Base-by-base conservation (phyloP, 1,284 basidiomycete species). In the Thelephora terrestris region DNA sequence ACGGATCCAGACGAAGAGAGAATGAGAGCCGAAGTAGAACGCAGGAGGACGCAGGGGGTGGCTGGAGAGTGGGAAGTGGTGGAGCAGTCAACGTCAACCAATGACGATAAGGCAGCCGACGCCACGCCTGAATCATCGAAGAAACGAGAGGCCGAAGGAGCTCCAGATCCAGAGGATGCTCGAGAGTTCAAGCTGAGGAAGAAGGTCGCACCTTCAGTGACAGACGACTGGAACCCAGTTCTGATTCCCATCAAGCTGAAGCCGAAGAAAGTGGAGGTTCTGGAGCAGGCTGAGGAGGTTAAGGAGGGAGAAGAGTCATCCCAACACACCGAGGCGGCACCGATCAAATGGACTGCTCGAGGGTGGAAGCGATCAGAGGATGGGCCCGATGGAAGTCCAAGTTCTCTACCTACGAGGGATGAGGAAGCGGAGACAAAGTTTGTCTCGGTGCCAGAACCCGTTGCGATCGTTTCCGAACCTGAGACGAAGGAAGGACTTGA, bases 21-120 rank as follows among this genome's bases (percentile, higher is more conserved):
- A 51, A 58, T 74, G 52, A 68, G 70, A 50, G 74, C 76, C 18
- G 79, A 84, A 65, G 70, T 76, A 18, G 75, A 79, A 59, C 63
- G 73, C 51, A 70, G 79, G 49, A 68, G 73, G 54, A 73, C 72
- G 10, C 77, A 87, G 58, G 92, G 90, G 1, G 67, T 81, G 7
- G 85, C 81, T 0, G 93, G 95, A 1, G 75, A 82, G 55, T 99
- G 95, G 95, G 70, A 92, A 63, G 67, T 81, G 21, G 80, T 96
- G 7, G 70, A 55, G 1, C 54, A 58, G 25, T 55, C 61, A 6
- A 45, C 55, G 5, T 51, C 58, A 20, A 55, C 61, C 12, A 59
- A 54, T 23, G 51, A 58, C 16, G 52, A 48, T 46, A 53, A 47
- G 17, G 50, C 45, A n/a, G 48, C 45, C 12, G 48, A 44, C n/a